Percentiles rank a stretch among this genome's conserved stretches.
These are phyloP conservation scores for Beta vulgaris DNA, from an alignment of 148 eudicot species.

Conservation along the genomic window DNA sequence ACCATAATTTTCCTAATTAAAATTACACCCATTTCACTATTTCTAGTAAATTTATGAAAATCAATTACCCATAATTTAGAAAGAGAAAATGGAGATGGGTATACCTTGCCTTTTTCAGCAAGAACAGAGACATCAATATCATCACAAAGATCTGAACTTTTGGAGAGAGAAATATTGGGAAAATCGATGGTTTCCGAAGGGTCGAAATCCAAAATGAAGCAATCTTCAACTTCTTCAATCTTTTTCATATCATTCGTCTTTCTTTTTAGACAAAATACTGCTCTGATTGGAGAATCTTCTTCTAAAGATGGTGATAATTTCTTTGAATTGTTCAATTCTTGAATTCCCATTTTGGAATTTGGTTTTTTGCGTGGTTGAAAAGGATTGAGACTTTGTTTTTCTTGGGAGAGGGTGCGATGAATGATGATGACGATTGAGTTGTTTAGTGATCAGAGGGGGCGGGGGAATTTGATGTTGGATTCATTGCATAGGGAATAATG, in stretches of 20 bases:
- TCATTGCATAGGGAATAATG: background rate
- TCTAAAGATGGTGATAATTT: slow-evolving; percentile 3
- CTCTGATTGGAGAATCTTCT: slow-evolving; percentile 36
- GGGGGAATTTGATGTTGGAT: too few relatives aligned
- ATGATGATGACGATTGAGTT: background rate
- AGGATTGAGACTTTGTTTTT: background rate
- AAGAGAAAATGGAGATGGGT: background rate
- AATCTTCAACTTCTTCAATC: slow-evolving; percentile 54
- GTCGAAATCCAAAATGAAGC: slow-evolving; percentile 64
- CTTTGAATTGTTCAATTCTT: background rate
- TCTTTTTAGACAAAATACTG: slow-evolving; percentile 38
- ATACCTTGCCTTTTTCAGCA: slow-evolving; percentile 36
- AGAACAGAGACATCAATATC: slow-evolving; percentile 29
- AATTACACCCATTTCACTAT: background rate
- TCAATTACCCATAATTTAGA: background rate
- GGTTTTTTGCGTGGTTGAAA: background rate
- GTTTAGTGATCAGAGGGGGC: too few relatives aligned
- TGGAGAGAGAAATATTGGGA: background rate
- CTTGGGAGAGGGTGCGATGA: too few relatives aligned
- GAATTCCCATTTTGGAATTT: slow-evolving; percentile 20
- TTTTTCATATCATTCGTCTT: slow-evolving; percentile 30
- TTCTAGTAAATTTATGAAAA: background rate
- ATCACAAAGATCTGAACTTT: slow-evolving; percentile 11
- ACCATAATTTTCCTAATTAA: background rate
- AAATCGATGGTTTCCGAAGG: slow-evolving; percentile 23